Percentiles rank a stretch among this genome's conserved stretches.
Conservation (phyloP, 371 early-diverging fungal species). For the Mortierella sp. region DNA sequence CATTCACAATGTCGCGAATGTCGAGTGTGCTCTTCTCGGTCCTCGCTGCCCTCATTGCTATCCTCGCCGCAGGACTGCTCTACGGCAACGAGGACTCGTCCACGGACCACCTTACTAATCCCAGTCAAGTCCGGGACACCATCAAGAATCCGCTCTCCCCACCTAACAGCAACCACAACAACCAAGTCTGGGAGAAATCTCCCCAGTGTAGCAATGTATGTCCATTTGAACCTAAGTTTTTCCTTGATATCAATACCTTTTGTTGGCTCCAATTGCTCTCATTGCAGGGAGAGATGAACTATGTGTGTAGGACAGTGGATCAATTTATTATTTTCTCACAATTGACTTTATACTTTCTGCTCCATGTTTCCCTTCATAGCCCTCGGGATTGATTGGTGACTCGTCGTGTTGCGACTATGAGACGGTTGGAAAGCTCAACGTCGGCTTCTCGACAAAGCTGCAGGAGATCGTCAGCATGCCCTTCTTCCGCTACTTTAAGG, state of each 20-base stretch:
- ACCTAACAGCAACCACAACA: background rate
- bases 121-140: background rate
- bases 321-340: background rate
- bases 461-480: slow-evolving; percentile 82
- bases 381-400: slow-evolving; percentile 81
- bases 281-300: background rate
- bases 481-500: slow-evolving; percentile 93
- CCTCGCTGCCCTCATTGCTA: slow-evolving; percentile 39
- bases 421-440: slow-evolving; percentile 82
- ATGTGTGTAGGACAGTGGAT: background rate
- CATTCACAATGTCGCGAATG: slow-evolving; percentile 33
- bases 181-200: background rate
- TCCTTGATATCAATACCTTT: background rate
- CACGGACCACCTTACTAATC: slow-evolving; percentile 4
- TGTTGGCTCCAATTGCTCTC: background rate
- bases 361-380: slow-evolving; percentile 58
- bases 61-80: slow-evolving; percentile 44
- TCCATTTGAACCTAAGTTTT: background rate
- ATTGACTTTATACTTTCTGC: too few relatives aligned
- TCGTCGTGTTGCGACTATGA: slow-evolving; percentile 85
- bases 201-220: slow-evolving; percentile 43
- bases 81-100: slow-evolving; percentile 16
- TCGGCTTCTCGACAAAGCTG: slow-evolving; percentile 73
- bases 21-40: slow-evolving; percentile 23
- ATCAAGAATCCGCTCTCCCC: background rate